Conservation (phyloP, 306 rosid genomes). For the Pyrus communis region DNA sequence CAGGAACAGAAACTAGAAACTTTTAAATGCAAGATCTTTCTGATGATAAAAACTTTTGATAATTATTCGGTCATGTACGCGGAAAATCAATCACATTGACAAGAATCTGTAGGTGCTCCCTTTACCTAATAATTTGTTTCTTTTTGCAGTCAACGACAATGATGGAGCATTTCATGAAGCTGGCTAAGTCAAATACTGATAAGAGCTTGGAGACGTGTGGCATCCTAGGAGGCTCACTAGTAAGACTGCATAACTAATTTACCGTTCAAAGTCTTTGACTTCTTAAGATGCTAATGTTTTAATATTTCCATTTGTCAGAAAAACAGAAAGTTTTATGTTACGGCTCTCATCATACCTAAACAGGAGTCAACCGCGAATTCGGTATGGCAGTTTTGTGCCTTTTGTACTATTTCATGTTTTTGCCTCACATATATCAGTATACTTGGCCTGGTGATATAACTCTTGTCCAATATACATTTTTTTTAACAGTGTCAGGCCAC, state of each 20-base stretch:
- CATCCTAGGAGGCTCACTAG: conserved; percentile 88
- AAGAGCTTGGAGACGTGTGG: conserved; percentile 95
- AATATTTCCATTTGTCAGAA: conserved; percentile 48
- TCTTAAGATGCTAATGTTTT: conserved; percentile 9
- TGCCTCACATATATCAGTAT: conserved; percentile 4
- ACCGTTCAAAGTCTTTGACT: neutral
- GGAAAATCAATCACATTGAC: neutral
- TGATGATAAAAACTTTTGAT: conserved; percentile 11
- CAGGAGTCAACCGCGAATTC: conserved; percentile 88
- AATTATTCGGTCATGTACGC: neutral
- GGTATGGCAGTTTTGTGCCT: conserved; percentile 46
- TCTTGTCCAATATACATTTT: conserved; percentile 5
- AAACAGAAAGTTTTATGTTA: conserved; percentile 75
- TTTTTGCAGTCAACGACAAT: conserved; percentile 67
- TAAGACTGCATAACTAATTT: conserved; percentile 39
- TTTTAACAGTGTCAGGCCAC: conserved; percentile 80
- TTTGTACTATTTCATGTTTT: conserved; percentile 7
- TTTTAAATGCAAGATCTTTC: neutral
- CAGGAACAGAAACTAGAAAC: neutral
- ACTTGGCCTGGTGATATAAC: neutral
- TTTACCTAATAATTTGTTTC: conserved; percentile 19
- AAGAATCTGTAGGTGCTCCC: neutral
- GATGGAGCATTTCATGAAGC: conserved; percentile 89
- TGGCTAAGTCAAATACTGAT: conserved; percentile 79
- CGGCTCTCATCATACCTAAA: conserved; percentile 90